Conservation (phyloP, 1,139 yeast species). For the Taphrina deformans region DNA sequence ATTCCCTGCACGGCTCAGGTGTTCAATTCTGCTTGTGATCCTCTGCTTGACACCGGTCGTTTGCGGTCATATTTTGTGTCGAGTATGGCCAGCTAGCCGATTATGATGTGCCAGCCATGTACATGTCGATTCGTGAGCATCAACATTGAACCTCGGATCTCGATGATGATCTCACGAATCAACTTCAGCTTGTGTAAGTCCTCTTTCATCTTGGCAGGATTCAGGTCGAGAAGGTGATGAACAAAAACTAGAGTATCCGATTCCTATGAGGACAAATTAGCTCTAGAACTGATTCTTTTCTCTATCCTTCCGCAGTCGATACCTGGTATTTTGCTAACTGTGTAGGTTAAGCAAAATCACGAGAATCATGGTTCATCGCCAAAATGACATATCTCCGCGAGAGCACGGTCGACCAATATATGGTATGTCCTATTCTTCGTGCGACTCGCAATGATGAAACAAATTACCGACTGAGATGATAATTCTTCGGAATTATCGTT, state of each 20-base stretch:
- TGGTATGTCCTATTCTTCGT: too few species aligned
- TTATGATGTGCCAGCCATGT: background rate
- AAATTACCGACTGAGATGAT: slow-evolving; percentile 32
- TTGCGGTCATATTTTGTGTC: too few species aligned
- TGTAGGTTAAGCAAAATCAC: too few species aligned
- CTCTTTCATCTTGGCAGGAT: background rate
- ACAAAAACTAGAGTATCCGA: slow-evolving; percentile 31
- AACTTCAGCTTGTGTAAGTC: too few species aligned
- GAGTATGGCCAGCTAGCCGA: too few species aligned
- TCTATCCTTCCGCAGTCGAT: background rate
- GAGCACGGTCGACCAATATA: too few species aligned
- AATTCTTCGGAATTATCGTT: background rate
- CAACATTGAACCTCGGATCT: background rate
- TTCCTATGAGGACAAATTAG: slow-evolving; percentile 32
- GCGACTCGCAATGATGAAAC: slow-evolving; percentile 25
- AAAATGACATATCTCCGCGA: too few species aligned
- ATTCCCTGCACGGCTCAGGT: too few species aligned
- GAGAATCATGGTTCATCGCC: too few species aligned
- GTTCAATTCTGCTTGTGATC: too few species aligned
- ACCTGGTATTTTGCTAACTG: background rate
- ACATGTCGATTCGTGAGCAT: background rate
- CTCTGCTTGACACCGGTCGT: too few species aligned
- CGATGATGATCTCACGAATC: too few species aligned
- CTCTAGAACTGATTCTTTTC: slow-evolving; percentile 32
- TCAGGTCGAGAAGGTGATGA: slow-evolving; percentile 4